Evolutionary conservation across 306 rosid species (phyloP).

Genomic region (Fragaria nilgerrensis): DNA sequence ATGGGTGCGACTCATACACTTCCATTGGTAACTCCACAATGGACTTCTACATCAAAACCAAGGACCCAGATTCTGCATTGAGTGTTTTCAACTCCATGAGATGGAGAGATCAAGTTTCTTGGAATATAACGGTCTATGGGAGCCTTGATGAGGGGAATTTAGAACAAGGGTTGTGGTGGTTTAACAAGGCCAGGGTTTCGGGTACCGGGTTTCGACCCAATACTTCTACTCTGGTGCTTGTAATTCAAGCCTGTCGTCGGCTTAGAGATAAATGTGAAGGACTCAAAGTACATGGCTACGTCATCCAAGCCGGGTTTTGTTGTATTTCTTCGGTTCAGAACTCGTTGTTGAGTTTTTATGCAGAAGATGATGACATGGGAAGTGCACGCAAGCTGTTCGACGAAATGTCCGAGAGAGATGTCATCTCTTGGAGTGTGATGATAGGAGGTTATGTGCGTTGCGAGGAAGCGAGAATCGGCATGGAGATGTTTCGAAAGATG

Average conservation of each 20-base stretch:
- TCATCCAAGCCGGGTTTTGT: constrained; percentile 26
- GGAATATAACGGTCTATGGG: constrained; percentile 46
- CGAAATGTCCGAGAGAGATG: constrained; percentile 42
- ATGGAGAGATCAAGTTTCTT: constrained; percentile 38
- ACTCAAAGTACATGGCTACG: constrained; percentile 33
- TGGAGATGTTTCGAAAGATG: constrained; percentile 37
- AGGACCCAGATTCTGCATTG: constrained; percentile 31
- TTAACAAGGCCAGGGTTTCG: constrained; percentile 24
- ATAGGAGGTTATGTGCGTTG: constrained; percentile 36
- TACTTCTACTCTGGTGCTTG: constrained; percentile 45
- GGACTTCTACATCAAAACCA: constrained; percentile 42
- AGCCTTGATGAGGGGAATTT: constrained; percentile 30
- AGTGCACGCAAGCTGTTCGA: constrained; percentile 40
- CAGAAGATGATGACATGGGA: constrained; percentile 28
- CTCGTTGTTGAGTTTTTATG: constrained; percentile 34
- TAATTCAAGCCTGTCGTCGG: constrained; percentile 38
- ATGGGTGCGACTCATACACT: constrained; percentile 37
- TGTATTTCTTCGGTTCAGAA: constrained; percentile 31
- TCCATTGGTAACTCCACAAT: constrained; percentile 38
- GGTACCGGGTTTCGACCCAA: constrained; percentile 37
- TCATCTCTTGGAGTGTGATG: constrained; percentile 49
- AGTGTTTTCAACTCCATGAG: constrained; percentile 28
- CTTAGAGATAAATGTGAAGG: constrained; percentile 22
- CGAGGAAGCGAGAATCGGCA: constrained; percentile 31
- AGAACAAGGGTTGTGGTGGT: constrained; percentile 38